Base-by-base conservation (phyloP, 805 yeast genomes). In the Groenewaldozyma salmanticensis region DNA sequence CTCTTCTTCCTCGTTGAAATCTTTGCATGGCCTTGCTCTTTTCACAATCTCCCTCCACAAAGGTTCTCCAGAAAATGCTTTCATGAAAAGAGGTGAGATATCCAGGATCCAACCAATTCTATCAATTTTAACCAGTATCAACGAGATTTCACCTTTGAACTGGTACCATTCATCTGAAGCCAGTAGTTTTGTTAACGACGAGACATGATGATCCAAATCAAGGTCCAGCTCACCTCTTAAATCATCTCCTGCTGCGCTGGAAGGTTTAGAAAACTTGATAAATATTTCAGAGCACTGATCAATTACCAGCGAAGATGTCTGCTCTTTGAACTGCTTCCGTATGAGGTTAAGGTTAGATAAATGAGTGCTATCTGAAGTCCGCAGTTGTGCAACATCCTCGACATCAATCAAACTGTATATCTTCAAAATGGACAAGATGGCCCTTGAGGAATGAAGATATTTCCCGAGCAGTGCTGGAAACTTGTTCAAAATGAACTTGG, bases 321-420 rank as follows among this genome's bases (percentile, higher is more conserved):
- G 43, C 16, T 43, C 43, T 16, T 19, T 21, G 19, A 45, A 49
- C 24, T 40, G 42, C 24, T 42, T 38, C 20, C 48, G 22, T 3
- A 42, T 38, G 13, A 15, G 15, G n/a, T 53, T 52, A 22, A 54
- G 45, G 29, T 9, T 24, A 9, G 7, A 9, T 24, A 24, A 24
- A 24, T 24, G 29, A 9, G 7, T 7, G n/a, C n/a, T n/a, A 24
- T 24, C 29, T 13, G 11, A 24, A 9, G 7, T 24, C 13, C 29
- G 46, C 17, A 51, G 40, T 4, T 34, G 27, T 16, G 44, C 48
- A 31, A 46, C 52, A 3, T 45, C 35, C 15, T 47, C 47, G 13
- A 47, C 35, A 31, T 54, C 52, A 18, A 57, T 43, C n/a, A 51
- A 33, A 19, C 45, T 42, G 31, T 42, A 47, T 3, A 55, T 22